Evolutionary conservation across 805 yeast species (phyloP).

Genomic region (Zygotorulaspora danielsina): DNA sequence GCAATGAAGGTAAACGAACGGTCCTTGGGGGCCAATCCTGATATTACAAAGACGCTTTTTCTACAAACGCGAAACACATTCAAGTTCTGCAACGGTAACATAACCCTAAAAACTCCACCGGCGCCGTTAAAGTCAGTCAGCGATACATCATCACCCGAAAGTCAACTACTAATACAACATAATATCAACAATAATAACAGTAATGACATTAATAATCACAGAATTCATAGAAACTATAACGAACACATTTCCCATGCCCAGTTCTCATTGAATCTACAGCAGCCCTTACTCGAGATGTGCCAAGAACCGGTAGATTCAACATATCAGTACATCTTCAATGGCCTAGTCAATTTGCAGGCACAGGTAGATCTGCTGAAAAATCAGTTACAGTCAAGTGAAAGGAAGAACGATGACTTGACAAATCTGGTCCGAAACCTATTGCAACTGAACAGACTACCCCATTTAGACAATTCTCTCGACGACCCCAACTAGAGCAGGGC

Average conservation of each 20-base stretch:
- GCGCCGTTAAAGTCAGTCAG: conserved; percentile 3
- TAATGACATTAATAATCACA: neutral
- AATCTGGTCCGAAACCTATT: conserved; percentile 6
- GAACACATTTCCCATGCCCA: conserved; percentile 1
- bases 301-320: conserved; percentile 11
- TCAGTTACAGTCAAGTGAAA: conserved; percentile 12
- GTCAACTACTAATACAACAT: neutral
- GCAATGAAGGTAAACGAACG: conserved; percentile 14
- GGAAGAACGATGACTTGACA: conserved; percentile 9
- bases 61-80: conserved; percentile 18
- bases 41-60: conserved; percentile 14
- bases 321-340: conserved; percentile 14
- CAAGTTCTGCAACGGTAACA: conserved; percentile 22
- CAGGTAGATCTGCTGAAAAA: conserved; percentile 14
- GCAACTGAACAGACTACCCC: conserved; percentile 1
- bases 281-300: neutral
- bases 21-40: conserved; percentile 8
- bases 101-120: conserved; percentile 17
- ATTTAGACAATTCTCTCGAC: neutral
- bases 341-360: conserved; percentile 15
- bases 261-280: neutral
- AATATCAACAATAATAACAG: neutral
- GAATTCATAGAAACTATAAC: neutral
- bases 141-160: conserved; percentile 2
- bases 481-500: neutral